Evolutionary conservation across 257 asterid species (phyloP), one percentile per base, ranked within the genome.

Genomic region (Rauvolfia tetraphylla): DNA sequence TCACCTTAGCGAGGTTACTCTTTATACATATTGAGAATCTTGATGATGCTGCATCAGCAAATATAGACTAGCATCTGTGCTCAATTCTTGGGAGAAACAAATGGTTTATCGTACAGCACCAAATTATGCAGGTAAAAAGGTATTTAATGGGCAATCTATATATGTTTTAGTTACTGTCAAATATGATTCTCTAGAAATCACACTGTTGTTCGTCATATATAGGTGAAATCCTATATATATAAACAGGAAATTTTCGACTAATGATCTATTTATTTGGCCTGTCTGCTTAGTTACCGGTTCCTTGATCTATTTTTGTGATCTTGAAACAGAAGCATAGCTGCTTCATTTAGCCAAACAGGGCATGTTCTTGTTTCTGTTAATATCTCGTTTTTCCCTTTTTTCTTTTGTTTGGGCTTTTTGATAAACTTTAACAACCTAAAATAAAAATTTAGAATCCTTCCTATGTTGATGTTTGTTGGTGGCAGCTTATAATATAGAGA

Each of bases 21-120:
- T 51, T 62, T 3, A 5, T 46, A n/a, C 15, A 23, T 29, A 18
- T 33, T 73, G 79, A 73, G 82, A 79, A 79, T 79, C 82, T 65
- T 79, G 82, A 78, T 78, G 81, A 79, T 79, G 82, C 82, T 79
- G 82, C 82, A 73, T 79, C 82, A 66, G 38, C 79, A 61, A 59
- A 74, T 56, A 58, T 22, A 22, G 41, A 72, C 61, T 51, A 34
- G 42, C 1, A 7, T 7, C 1, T 34, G 4, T 2, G 25, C 10
- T 54, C 27, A 5, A 54, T 54, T 5, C 3, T 5, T 56, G 29
- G 31, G 31, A 56, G 63, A 23, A 23, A n/a, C 31, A 23, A 56
- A 56, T 56, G 63, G 31, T 23, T 56, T n/a, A 53, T 53, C 9
- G 5, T 23, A n/a, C 34, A 58, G 17, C 15, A 58, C 25, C 65